phyloP scores from a whole-genome alignment of 805 yeast genomes.

The Wilhelminamyces savonicus region DNA sequence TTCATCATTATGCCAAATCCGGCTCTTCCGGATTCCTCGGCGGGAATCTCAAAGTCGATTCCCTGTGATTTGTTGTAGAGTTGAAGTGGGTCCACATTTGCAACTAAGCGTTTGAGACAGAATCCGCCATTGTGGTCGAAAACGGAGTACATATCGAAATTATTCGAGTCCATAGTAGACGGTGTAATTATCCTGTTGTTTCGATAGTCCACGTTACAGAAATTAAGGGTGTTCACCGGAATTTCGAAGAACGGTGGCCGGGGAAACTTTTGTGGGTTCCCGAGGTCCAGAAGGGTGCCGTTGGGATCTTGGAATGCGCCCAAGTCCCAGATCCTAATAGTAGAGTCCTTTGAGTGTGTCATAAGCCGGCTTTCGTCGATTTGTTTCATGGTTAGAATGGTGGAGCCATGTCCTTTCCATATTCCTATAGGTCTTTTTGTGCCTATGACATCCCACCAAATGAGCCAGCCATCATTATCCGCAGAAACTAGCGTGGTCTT shows the following conservation, averaged over 20 bases:
- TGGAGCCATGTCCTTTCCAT: constrained; percentile 55
- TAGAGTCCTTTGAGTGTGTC: constrained; percentile 67
- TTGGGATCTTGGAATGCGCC: constrained; percentile 2
- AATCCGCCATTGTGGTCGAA: constrained; percentile 10
- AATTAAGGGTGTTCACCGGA: constrained; percentile 72
- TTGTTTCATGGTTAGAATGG: constrained; percentile 41
- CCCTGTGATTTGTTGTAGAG: neutral
- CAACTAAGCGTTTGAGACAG: constrained; percentile 23
- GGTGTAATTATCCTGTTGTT: constrained; percentile 46
- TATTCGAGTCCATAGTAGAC: constrained; percentile 55
- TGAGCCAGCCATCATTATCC: constrained; percentile 57
- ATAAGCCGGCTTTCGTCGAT: constrained; percentile 24
- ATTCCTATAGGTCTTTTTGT: constrained; percentile 49
- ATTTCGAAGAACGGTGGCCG: constrained; percentile 31
- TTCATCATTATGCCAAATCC: constrained; percentile 66
- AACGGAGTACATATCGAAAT: constrained; percentile 54
- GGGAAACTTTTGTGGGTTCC: neutral
- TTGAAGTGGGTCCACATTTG: constrained; percentile 17
- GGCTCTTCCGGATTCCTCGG: constrained; percentile 18
- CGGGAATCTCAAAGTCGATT: neutral
- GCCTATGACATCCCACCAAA: constrained; percentile 61
- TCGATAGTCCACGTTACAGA: constrained; percentile 51
- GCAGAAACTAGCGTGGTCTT: constrained; percentile 37
- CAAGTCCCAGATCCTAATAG: constrained; percentile 40
- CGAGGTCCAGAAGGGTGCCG: constrained; percentile 1